phyloP scores from a whole-genome alignment of 108 stramenopile genomes.

The Skeletonema potamos region DNA sequence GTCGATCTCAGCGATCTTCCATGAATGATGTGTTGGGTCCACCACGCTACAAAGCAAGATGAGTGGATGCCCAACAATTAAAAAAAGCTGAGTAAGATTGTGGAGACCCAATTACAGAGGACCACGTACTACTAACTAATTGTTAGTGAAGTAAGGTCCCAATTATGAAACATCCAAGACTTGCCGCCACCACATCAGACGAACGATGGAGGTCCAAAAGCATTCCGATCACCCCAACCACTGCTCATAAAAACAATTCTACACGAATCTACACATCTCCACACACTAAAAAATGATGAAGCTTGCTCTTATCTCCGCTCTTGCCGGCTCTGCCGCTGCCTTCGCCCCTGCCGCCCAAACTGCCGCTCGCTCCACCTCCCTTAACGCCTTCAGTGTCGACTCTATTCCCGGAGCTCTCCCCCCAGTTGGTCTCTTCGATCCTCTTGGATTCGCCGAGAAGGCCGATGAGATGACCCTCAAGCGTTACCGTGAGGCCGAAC shows the following conservation, averaged over 20 bases:
- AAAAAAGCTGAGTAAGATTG: background rate
- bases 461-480: constrained; percentile 54
- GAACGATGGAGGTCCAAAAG: background rate
- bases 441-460: constrained; percentile 59
- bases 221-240: background rate
- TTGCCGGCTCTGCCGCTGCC: constrained; percentile 42
- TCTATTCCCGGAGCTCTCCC: constrained; percentile 49
- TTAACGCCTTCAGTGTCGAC: constrained; percentile 15
- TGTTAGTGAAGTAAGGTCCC: background rate
- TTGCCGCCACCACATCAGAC: background rate
- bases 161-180: background rate
- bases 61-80: background rate
- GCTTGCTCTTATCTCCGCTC: constrained; percentile 30
- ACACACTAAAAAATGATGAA: constrained; percentile 50
- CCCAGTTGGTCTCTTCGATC: constrained; percentile 64
- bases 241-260: background rate
- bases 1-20: background rate
- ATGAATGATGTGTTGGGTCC: background rate
- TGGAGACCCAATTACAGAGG: background rate
- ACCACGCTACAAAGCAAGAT: background rate
- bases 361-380: constrained; percentile 3
- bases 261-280: too few species aligned
- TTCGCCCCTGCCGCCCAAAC: constrained; percentile 38
- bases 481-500: constrained; percentile 67
- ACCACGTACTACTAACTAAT: background rate